Conservation (phyloP, 106 monocot species). For the Platanthera guangdongensis region DNA sequence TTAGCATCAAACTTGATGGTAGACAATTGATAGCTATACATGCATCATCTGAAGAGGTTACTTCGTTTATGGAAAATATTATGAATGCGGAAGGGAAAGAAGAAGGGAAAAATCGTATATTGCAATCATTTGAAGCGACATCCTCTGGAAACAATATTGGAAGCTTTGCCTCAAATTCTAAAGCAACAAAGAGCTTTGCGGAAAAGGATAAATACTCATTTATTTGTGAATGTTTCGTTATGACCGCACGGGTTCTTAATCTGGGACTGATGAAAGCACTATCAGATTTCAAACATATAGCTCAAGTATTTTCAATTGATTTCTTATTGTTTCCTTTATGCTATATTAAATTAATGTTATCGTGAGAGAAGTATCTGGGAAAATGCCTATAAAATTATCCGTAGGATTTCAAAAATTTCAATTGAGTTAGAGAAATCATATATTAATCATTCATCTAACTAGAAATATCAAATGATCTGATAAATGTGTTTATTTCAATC, state of each 20-base stretch:
- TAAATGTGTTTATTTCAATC: not conserved
- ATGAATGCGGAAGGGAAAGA: slow-evolving; percentile 11
- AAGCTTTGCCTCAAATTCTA: slow-evolving; percentile 12
- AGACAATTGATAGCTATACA: slow-evolving; percentile 80
- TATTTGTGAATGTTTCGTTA: slow-evolving; percentile 99
- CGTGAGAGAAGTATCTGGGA: not conserved
- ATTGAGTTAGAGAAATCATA: not conserved
- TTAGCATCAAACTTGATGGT: slow-evolving; percentile 5
- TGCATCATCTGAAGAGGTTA: slow-evolving; percentile 87
- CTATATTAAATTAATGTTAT: not conserved
- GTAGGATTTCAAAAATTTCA: not conserved
- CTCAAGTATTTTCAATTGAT: slow-evolving; percentile 40
- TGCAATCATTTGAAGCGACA: slow-evolving; percentile 54
- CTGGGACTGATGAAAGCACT: slow-evolving; percentile 84
- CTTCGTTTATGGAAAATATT: slow-evolving; percentile 39
- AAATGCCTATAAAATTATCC: not conserved
- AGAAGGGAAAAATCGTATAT: slow-evolving; percentile 19
- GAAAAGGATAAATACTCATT: slow-evolving; percentile 77
- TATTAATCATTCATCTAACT: not conserved
- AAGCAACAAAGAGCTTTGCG: slow-evolving; percentile 13
- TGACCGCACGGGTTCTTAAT: slow-evolving; percentile 91
- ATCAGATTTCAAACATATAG: slow-evolving; percentile 75
- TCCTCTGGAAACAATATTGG: slow-evolving; percentile 43
- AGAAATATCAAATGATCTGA: not conserved
- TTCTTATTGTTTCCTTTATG: slow-evolving; percentile 1